A percentile compares a stretch with the other conserved stretches of the same genome.
These are phyloP conservation scores for Carex sylvatica DNA, from an alignment of 202 grass and related monocot species.

Conservation along the genomic window DNA sequence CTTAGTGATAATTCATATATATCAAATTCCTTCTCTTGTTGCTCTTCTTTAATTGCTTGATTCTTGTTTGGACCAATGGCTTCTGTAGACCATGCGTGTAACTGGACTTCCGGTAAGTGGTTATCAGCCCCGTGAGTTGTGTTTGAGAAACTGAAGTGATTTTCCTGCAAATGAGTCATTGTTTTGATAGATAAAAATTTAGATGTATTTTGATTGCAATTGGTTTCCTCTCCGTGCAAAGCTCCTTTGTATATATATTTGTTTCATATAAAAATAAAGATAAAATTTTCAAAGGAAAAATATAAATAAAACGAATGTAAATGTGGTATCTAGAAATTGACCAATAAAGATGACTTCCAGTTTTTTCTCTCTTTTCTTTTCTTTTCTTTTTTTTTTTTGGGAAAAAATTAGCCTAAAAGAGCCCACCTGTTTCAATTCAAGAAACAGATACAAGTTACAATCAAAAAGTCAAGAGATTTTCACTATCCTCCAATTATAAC, in stretches of 20 bases:
- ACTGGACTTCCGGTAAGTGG: slow-evolving; percentile 25
- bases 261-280: background rate
- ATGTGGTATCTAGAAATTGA: background rate
- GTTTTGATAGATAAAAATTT: background rate
- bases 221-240: background rate
- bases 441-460: background rate
- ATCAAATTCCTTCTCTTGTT: slow-evolving; percentile 25
- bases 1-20: slow-evolving; percentile 36
- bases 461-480: background rate
- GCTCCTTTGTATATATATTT: background rate
- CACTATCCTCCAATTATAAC: background rate
- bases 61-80: background rate
- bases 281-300: background rate
- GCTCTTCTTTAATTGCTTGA: background rate
- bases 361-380: background rate
- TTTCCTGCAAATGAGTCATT: slow-evolving; percentile 11
- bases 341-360: background rate
- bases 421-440: background rate
- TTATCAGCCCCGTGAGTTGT: background rate
- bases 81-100: slow-evolving; percentile 31
- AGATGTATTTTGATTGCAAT: background rate
- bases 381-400: background rate
- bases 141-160: slow-evolving; percentile 39
- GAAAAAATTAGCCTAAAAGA: background rate
- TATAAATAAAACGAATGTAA: background rate